A percentile compares a stretch with the other conserved stretches of the same genome.
Conservation (phyloP, 495 filamentous ascomycete genomes). For the Penicillium paxilli region DNA sequence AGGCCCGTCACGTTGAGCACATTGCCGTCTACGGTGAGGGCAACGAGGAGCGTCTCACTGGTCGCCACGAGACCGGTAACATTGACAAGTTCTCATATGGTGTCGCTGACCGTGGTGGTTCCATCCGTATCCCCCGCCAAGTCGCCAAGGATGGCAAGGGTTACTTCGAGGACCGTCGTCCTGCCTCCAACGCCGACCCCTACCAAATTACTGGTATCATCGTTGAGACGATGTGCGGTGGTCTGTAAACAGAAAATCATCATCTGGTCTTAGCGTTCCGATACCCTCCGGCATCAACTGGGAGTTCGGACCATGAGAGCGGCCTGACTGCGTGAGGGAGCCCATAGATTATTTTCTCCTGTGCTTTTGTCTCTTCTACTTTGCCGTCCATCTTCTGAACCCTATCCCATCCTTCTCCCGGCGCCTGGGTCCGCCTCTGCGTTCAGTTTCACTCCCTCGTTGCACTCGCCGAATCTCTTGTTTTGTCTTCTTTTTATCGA, state of each 20-base stretch:
- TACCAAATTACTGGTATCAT: constrained; percentile 96
- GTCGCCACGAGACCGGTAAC: constrained; percentile 88
- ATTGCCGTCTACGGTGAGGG: constrained; percentile 97
- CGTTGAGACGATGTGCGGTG: constrained; percentile 69
- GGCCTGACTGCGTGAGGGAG: constrained; percentile 42
- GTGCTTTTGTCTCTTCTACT: constrained; percentile 15
- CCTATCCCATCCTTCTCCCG: constrained; percentile 19
- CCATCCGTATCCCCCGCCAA: constrained; percentile 90
- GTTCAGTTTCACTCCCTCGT: constrained; percentile 26
- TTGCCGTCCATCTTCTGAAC: constrained; percentile 16
- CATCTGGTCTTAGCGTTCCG: constrained; percentile 48
- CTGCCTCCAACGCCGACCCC: constrained; percentile 92
- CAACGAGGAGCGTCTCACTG: constrained; percentile 89
- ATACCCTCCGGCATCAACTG: constrained; percentile 50
- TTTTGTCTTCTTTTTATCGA: constrained; percentile 20
- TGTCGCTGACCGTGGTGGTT: constrained; percentile 93
- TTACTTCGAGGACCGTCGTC: constrained; percentile 97
- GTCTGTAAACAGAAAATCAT: constrained; percentile 37
- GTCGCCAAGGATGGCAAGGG: constrained; percentile 91
- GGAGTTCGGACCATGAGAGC: constrained; percentile 40
- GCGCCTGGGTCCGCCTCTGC: constrained; percentile 28
- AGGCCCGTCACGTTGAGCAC: constrained; percentile 88
- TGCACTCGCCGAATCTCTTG: constrained; percentile 27
- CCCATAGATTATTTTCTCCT: constrained; percentile 28
- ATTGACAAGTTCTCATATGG: constrained; percentile 96